phyloP scores from a whole-genome alignment of 768 basidiomycete genomes.

The Leccinum sublutescens region DNA sequence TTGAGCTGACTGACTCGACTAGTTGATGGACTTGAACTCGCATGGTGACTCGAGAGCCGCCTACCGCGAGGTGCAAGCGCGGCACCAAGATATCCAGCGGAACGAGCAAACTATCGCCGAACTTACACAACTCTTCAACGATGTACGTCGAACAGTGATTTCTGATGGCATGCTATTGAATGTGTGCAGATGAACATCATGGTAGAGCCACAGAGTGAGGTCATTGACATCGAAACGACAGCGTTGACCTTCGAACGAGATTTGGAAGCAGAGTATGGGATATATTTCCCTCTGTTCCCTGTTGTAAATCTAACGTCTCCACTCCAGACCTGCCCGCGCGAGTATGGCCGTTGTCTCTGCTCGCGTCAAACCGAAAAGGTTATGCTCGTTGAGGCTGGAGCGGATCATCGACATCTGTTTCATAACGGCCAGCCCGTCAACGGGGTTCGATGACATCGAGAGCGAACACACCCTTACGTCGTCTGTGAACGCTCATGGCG shows the following conservation, averaged over 20 bases:
- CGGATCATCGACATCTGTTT: conserved; percentile 87
- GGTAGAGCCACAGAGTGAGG: conserved; percentile 92
- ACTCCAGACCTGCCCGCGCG: too few species aligned
- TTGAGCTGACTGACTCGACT: conserved; percentile 5
- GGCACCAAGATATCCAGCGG: conserved; percentile 92
- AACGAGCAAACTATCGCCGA: conserved; percentile 95
- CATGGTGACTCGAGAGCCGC: conserved; percentile 86
- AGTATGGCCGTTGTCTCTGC: too few species aligned
- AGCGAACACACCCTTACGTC: conserved; percentile 70
- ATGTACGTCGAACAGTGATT: conserved; percentile 48
- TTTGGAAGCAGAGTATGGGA: conserved; percentile 77
- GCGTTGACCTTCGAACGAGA: conserved; percentile 77
- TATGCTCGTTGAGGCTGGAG: conserved; percentile 72
- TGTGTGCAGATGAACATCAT: conserved; percentile 80
- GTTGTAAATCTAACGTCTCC: too few species aligned
- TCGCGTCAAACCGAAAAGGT: conserved; percentile 28
- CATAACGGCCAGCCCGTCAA: conserved; percentile 44
- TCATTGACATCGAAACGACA: conserved; percentile 73
- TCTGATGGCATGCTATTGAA: not conserved
- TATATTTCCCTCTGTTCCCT: too few species aligned
- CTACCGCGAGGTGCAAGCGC: conserved; percentile 92
- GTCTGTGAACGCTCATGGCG: conserved; percentile 13
- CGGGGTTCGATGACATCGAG: conserved; percentile 43
- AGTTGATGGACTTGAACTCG: conserved; percentile 87
- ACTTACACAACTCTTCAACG: conserved; percentile 93